Percentiles rank a stretch among this genome's conserved stretches.
Conservation (phyloP, 169 alveolate genomes). For the Plasmodium chabaudi region DNA sequence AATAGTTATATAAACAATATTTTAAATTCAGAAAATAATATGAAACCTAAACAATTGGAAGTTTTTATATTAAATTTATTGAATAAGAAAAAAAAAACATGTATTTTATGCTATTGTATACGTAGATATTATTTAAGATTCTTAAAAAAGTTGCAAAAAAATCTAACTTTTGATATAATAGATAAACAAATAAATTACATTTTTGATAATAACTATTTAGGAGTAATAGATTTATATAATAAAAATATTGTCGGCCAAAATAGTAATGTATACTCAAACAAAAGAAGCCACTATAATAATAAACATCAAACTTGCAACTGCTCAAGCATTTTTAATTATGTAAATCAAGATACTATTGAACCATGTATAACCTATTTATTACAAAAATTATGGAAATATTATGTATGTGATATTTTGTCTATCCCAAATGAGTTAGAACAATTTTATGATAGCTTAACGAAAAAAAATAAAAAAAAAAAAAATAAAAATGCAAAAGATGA, state of each 20-base stretch:
- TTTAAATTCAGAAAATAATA: constrained; percentile 6
- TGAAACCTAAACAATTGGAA: constrained; percentile 38
- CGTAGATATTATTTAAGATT: constrained; percentile 43
- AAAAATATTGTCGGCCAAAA: neutral
- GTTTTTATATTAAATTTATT: constrained; percentile 39
- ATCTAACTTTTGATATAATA: constrained; percentile 15
- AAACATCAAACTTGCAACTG: constrained; percentile 15
- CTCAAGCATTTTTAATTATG: constrained; percentile 40
- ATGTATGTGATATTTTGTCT: constrained; percentile 46
- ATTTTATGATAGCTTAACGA: constrained; percentile 38
- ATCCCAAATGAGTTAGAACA: constrained; percentile 69
- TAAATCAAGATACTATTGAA: constrained; percentile 37
- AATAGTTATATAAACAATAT: constrained; percentile 3
- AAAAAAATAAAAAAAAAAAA: constrained; percentile 64
- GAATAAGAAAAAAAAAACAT: constrained; percentile 39
- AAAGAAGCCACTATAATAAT: neutral
- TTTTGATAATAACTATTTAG: constrained; percentile 60
- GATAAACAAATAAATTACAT: constrained; percentile 48
- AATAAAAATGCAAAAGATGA: constrained; percentile 60
- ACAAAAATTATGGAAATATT: constrained; percentile 35
- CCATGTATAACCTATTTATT: constrained; percentile 62
- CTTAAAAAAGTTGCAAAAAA: constrained; percentile 45
- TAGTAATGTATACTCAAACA: neutral
- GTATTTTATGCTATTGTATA: constrained; percentile 67
- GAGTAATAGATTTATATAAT: constrained; percentile 16